phyloP scores from a whole-genome alignment of 345 rosid genomes.

The Aegle marmelos region DNA sequence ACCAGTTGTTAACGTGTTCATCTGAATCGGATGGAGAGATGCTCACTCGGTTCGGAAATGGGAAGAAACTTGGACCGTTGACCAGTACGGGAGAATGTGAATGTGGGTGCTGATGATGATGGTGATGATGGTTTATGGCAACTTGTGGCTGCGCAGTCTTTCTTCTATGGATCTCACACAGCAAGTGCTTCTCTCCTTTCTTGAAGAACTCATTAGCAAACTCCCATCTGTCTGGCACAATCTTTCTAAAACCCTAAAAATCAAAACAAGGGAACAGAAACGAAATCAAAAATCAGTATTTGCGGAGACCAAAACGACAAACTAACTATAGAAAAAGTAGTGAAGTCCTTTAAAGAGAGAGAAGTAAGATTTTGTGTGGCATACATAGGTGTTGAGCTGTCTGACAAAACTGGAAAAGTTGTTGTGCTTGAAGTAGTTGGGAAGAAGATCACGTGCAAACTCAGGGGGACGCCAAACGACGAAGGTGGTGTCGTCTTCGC shows the following conservation, averaged over 20 bases:
- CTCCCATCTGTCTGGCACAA: constrained; percentile 98
- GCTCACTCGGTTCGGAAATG: constrained; percentile 51
- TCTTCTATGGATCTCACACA: constrained; percentile 90
- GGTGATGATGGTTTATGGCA: constrained; percentile 43
- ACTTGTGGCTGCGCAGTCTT: constrained; percentile 75
- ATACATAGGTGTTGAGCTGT: constrained; percentile 95
- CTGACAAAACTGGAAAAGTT: constrained; percentile 97
- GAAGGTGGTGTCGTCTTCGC: constrained; percentile 82
- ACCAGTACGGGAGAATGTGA: constrained; percentile 40
- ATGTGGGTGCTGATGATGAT: constrained; percentile 30
- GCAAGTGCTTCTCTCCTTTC: constrained; percentile 87
- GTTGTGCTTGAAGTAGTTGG: constrained; percentile 96
- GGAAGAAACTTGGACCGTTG: constrained; percentile 45
- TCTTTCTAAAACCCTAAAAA: constrained; percentile 86
- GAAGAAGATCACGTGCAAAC: constrained; percentile 93
- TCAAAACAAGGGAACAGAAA: constrained; percentile 10
- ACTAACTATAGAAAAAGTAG: background rate
- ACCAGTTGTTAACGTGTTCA: constrained; percentile 55
- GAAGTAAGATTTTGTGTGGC: background rate
- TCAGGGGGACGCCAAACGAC: constrained; percentile 94
- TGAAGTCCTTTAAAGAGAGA: background rate
- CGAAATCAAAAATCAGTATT: constrained; percentile 12
- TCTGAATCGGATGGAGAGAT: constrained; percentile 55
- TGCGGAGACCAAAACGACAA: background rate
- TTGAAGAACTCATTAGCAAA: constrained; percentile 92